Evolutionary conservation across 148 eudicot species (phyloP).

Genomic region (Camellia japonica): DNA sequence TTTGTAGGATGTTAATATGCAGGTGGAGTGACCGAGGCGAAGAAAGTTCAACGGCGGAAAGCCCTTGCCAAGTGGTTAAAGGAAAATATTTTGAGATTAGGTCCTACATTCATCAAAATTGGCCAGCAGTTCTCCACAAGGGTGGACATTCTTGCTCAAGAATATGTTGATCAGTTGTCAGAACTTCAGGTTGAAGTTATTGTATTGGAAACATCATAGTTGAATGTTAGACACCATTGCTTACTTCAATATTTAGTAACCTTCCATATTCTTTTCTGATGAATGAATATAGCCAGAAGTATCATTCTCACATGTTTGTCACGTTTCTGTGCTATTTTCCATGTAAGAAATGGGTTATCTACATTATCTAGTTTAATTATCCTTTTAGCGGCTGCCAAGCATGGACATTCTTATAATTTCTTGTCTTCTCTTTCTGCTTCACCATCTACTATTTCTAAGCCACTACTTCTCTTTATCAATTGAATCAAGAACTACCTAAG

Average conservation of each 20-base stretch:
- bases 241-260: not conserved
- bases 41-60: slow-evolving; percentile 65
- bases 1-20: slow-evolving; percentile 22
- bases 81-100: slow-evolving; percentile 89
- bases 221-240: not conserved
- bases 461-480: not conserved
- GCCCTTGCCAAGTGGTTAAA: slow-evolving; percentile 96
- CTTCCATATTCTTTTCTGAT: not conserved
- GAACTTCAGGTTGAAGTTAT: slow-evolving; percentile 83
- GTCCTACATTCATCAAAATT: slow-evolving; percentile 96
- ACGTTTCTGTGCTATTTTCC: not conserved
- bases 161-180: slow-evolving; percentile 94
- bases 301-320: not conserved
- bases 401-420: not conserved
- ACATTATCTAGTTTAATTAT: not conserved
- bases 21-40: slow-evolving; percentile 96
- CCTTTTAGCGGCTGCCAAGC: not conserved
- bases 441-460: not conserved
- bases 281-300: slow-evolving; percentile 6
- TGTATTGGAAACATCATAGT: slow-evolving; percentile 6
- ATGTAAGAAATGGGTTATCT: not conserved
- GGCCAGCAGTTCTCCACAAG: slow-evolving; percentile 99
- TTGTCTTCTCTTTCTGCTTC: not conserved
- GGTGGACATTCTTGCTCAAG: slow-evolving; percentile 98
- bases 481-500: not conserved